Conservation (phyloP, 78 protist genomes). For the Dictyostelium firmibasis region DNA sequence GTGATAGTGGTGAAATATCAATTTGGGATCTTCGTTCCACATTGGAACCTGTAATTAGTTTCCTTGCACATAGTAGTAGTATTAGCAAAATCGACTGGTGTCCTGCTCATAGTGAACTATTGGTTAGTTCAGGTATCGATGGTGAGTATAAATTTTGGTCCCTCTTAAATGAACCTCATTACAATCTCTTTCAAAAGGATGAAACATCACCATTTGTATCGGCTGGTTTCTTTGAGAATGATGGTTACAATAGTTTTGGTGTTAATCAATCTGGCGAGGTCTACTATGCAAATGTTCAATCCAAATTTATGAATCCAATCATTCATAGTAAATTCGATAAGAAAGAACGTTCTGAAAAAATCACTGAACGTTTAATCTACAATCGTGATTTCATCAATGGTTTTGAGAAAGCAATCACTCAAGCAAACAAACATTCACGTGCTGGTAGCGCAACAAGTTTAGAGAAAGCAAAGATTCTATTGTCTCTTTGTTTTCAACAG, state of each 20-base stretch:
- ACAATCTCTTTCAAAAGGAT: slow-evolving; percentile 38
- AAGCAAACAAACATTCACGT: slow-evolving; percentile 65
- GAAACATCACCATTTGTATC: slow-evolving; percentile 47
- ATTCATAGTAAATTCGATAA: slow-evolving; percentile 33
- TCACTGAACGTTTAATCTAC: slow-evolving; percentile 51
- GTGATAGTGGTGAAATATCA: slow-evolving; percentile 34
- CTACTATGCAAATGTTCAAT: slow-evolving; percentile 19
- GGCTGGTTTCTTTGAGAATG: slow-evolving; percentile 48
- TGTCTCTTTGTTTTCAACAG: slow-evolving; percentile 51
- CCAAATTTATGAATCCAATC: slow-evolving; percentile 48
- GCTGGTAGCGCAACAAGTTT: neutral
- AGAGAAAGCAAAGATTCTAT: slow-evolving; percentile 53
- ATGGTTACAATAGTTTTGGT: slow-evolving; percentile 46
- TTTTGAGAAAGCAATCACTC: slow-evolving; percentile 63
- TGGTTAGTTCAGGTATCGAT: slow-evolving; percentile 40
- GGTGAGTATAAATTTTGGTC: slow-evolving; percentile 57
- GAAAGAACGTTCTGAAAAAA: slow-evolving; percentile 30
- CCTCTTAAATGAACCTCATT: slow-evolving; percentile 52
- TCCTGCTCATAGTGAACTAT: slow-evolving; percentile 49
- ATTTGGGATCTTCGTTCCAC: slow-evolving; percentile 60
- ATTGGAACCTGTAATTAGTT: slow-evolving; percentile 16
- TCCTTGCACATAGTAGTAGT: slow-evolving; percentile 31
- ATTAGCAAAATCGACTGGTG: slow-evolving; percentile 53
- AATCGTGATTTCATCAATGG: slow-evolving; percentile 59
- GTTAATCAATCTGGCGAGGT: slow-evolving; percentile 46